These are phyloP conservation scores for Copromyces sp. DNA, from an alignment of 495 filamentous ascomycete genomes.

Conservation along the genomic window DNA sequence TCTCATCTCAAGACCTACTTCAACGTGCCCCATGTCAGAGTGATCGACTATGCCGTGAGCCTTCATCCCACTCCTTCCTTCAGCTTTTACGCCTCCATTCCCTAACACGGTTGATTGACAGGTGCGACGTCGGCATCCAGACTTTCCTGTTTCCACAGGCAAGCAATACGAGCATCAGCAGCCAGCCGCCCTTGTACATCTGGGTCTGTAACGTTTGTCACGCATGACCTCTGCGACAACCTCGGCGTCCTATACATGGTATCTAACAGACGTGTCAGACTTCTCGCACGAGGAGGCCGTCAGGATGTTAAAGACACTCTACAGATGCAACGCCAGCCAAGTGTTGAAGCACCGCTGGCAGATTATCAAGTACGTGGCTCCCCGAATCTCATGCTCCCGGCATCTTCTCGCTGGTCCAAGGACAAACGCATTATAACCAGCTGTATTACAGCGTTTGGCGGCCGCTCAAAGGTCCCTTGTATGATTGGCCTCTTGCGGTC, in stretches of 20 bases:
- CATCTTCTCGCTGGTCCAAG: background rate
- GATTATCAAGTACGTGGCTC: background rate
- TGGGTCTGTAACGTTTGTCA: background rate
- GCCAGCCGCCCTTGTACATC: background rate
- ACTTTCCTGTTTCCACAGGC: background rate
- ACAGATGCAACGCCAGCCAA: background rate
- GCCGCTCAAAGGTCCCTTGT: background rate
- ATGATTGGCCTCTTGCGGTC: background rate
- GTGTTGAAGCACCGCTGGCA: background rate
- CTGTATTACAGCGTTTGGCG: background rate
- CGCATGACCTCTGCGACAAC: background rate
- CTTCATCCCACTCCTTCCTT: background rate
- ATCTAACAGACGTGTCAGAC: background rate
- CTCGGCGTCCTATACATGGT: background rate
- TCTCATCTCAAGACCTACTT: background rate
- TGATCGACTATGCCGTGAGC: background rate
- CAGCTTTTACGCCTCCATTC: background rate
- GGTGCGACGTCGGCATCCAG: background rate
- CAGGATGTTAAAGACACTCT: background rate
- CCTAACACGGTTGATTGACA: background rate
- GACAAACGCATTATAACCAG: background rate
- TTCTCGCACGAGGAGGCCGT: background rate
- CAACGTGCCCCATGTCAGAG: background rate
- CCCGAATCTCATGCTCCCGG: background rate
- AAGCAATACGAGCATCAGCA: background rate